phyloP scores from a whole-genome alignment of 2,329 filamentous ascomycete genomes.

The Ascosphaera aggregata region DNA sequence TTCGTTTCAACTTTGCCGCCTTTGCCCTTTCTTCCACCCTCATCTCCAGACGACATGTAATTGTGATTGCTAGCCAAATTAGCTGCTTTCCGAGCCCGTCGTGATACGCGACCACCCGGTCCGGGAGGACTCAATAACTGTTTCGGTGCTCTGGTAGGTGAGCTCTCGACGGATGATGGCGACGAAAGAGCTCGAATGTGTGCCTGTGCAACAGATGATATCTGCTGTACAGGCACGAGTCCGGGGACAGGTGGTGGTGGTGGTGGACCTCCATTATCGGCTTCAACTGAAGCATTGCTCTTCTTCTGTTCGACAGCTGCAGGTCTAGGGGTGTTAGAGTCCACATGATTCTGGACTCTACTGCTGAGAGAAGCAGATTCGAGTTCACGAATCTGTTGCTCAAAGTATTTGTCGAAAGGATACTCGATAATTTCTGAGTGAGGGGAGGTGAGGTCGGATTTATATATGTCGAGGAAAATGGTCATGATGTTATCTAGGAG shows the following conservation, averaged over 20 bases:
- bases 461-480: conserved; percentile 78
- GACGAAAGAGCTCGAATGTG: conserved; percentile 9
- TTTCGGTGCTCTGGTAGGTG: conserved; percentile 36
- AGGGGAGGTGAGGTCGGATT: conserved; percentile 60
- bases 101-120: conserved; percentile 53
- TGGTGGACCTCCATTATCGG: conserved; percentile 25
- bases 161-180: conserved; percentile 39
- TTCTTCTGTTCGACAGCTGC: conserved; percentile 16
- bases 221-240: conserved; percentile 20
- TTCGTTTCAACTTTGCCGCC: conserved; percentile 36
- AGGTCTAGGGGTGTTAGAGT: too few relatives aligned
- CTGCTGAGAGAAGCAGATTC: conserved; percentile 12
- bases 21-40: conserved; percentile 37
- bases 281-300: conserved; percentile 24
- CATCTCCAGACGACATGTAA: conserved; percentile 55
- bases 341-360: too few relatives aligned
- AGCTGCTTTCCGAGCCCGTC: conserved; percentile 51
- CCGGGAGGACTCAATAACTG: conserved; percentile 50
- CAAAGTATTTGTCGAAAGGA: conserved; percentile 80
- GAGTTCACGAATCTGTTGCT: conserved; percentile 71
- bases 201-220: background rate
- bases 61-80: conserved; percentile 18
- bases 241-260: conserved; percentile 26
- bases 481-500: conserved; percentile 86
- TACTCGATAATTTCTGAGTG: conserved; percentile 61